A percentile compares a stretch with the other conserved stretches of the same genome.
These are phyloP conservation scores for Ramularia collo-cygni DNA, from an alignment of 2,329 filamentous ascomycete species.

Conservation along the genomic window DNA sequence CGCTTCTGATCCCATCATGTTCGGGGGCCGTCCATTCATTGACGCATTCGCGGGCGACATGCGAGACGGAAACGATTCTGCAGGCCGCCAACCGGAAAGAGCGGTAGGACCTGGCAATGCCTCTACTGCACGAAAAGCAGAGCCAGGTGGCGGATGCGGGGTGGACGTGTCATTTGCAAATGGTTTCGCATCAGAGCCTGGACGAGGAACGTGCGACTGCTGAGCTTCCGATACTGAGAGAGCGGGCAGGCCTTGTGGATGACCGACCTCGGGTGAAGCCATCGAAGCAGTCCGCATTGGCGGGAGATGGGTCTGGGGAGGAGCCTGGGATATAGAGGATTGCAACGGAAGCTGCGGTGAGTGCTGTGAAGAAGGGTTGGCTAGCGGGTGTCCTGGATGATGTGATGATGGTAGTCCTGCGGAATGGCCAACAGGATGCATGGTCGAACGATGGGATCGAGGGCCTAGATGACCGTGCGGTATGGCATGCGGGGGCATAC, in stretches of 20 bases:
- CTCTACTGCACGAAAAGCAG: constrained; percentile 13
- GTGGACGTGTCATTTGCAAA: constrained; percentile 9
- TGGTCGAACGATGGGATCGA: not conserved
- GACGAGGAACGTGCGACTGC: constrained; percentile 10
- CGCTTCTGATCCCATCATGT: constrained; percentile 17
- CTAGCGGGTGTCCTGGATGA: constrained; percentile 5
- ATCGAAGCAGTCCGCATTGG: constrained; percentile 21
- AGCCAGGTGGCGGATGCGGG: constrained; percentile 5
- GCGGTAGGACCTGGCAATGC: constrained; percentile 21
- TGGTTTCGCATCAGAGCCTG: constrained; percentile 14
- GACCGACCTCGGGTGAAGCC: constrained; percentile 15
- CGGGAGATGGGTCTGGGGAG: constrained; percentile 18
- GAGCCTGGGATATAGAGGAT: constrained; percentile 1
- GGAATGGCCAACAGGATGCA: not conserved
- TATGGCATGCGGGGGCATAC: not conserved
- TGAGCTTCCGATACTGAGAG: constrained; percentile 11
- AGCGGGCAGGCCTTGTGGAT: constrained; percentile 12
- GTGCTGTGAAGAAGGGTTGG: constrained; percentile 1
- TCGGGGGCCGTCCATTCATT: constrained; percentile 11
- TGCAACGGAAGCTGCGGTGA: not conserved
- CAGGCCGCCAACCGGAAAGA: constrained; percentile 25
- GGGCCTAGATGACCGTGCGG: not conserved
- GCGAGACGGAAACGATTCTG: constrained; percentile 17
- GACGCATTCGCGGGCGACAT: constrained; percentile 15
- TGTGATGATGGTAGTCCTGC: constrained; percentile 11